Percentiles rank a stretch among this genome's conserved stretches.
These are phyloP conservation scores for Balamuthia mandrillaris DNA, from an alignment of 208 protist species.

Conservation along the genomic window DNA sequence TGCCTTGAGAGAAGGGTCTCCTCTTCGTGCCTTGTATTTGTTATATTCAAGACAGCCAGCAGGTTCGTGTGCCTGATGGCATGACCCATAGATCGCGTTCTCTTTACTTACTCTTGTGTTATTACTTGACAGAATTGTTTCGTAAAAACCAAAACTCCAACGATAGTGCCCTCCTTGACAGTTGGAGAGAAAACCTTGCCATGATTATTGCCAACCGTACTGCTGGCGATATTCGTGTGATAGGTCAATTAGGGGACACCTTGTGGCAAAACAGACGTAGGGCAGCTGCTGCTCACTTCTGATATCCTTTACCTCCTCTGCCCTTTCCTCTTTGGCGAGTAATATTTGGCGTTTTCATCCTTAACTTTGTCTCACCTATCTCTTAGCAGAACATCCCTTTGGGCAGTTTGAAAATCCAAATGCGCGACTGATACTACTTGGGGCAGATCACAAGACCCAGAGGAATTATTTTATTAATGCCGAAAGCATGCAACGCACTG, in stretches of 20 bases:
- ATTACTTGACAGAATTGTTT: background rate
- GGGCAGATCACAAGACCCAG: conserved; percentile 36
- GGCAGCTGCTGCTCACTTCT: conserved; percentile 37
- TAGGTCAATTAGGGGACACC: conserved; percentile 38
- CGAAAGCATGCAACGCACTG: conserved; percentile 2
- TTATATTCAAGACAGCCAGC: background rate
- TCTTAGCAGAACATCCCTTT: conserved; percentile 20
- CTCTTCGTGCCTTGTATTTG: conserved; percentile 25
- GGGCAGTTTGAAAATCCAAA: conserved; percentile 28
- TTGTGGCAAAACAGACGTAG: background rate
- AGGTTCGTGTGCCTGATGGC: background rate
- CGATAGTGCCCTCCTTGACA: background rate
- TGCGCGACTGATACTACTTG: conserved; percentile 24
- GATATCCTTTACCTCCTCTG: background rate
- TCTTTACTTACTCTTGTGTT: too few relatives aligned
- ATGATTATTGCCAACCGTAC: conserved; percentile 17
- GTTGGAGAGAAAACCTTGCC: conserved; percentile 40
- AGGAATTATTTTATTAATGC: background rate
- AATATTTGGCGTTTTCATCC: background rate
- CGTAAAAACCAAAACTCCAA: too few relatives aligned
- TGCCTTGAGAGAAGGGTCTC: background rate
- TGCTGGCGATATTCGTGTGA: background rate
- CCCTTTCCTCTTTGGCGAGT: background rate
- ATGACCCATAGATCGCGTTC: too few relatives aligned
- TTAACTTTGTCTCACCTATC: background rate